Base-by-base conservation (phyloP, 1,139 yeast species). In the Diutina scorzettiae region DNA sequence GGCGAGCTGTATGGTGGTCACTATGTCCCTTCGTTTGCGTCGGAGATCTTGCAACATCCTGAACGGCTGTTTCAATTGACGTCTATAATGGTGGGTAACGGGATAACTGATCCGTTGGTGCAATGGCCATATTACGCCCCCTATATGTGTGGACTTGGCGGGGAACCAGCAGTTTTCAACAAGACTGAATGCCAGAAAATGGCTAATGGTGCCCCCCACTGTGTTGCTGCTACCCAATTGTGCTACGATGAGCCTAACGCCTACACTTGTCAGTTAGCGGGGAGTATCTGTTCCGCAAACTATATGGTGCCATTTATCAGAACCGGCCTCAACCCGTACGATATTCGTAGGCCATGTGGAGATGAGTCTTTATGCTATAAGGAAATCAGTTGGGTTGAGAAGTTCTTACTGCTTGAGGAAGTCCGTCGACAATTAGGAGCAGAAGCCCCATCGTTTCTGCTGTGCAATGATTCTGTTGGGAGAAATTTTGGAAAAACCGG, bases 1-100 rank as follows among this genome's bases (percentile, higher is more conserved):
- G 98, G 97, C 53, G 97, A 91, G 65, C 86, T 96, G 12, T 91
- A 91, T 59, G 98, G 96, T 44, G 98, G 98, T 48, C 97, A 91
- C 61, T 91, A 91, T 63, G 86, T 91, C 51, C 98, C 97, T 24
- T 89, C 78, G 7, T 84, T 91, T 59, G 96, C 96, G 18, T 64
- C 81, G 42, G 96, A 89, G 63, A 89, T 91, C 51, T 64, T 87
- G 54, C 71, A 78, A 20, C 94, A 86, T 58, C 76, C 76, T 16
- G 85, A 83, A 53, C 81, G 94, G 60, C 71, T 78, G 46, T 89
- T 91, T 68, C 77, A 87, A 59, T 73, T 91, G 58, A 72, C 87
- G 19, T 85, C 96, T 5, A 86, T 91, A 37, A 64, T 91, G 62
- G 89, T 91, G 56, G 98, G 98, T 57, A 91, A 91, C 58, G 98